phyloP scores from a whole-genome alignment of 2,329 filamentous ascomycete genomes.

The Trichophyton rubrum region DNA sequence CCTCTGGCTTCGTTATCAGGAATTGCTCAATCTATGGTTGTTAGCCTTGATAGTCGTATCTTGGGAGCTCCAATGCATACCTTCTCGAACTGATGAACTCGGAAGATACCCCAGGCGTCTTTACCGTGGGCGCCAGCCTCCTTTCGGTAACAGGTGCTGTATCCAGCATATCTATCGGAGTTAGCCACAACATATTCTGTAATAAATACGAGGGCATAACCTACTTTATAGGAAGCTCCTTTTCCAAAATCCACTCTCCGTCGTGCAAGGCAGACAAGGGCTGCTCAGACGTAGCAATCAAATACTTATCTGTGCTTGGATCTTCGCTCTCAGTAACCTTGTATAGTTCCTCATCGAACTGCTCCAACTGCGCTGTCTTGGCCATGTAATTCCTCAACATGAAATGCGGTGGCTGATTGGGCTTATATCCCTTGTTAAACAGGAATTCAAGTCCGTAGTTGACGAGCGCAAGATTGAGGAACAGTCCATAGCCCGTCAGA shows the following conservation, averaged over 20 bases:
- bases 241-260: conserved; percentile 78
- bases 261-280: conserved; percentile 87
- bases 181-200: neutral
- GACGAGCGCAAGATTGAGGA: conserved; percentile 82
- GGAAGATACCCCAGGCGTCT: conserved; percentile 96
- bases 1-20: conserved; percentile 68
- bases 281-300: conserved; percentile 81
- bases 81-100: conserved; percentile 97
- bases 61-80: conserved; percentile 26
- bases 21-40: conserved; percentile 57
- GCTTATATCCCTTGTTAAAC: conserved; percentile 63
- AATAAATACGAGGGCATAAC: conserved; percentile 3
- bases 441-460: conserved; percentile 93
- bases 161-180: conserved; percentile 57
- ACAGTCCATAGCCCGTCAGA: conserved; percentile 76
- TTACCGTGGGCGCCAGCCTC: conserved; percentile 85
- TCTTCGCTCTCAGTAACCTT: conserved; percentile 81
- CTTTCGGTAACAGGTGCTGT: conserved; percentile 89
- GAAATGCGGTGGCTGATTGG: conserved; percentile 80
- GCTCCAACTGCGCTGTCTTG: conserved; percentile 91
- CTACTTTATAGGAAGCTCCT: conserved; percentile 78
- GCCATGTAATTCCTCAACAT: conserved; percentile 95
- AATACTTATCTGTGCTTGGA: conserved; percentile 72
- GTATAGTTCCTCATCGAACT: conserved; percentile 97
- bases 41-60: neutral